Evolutionary conservation across 2,329 filamentous ascomycete species (phyloP).

Genomic region (Escovopsis weberi): DNA sequence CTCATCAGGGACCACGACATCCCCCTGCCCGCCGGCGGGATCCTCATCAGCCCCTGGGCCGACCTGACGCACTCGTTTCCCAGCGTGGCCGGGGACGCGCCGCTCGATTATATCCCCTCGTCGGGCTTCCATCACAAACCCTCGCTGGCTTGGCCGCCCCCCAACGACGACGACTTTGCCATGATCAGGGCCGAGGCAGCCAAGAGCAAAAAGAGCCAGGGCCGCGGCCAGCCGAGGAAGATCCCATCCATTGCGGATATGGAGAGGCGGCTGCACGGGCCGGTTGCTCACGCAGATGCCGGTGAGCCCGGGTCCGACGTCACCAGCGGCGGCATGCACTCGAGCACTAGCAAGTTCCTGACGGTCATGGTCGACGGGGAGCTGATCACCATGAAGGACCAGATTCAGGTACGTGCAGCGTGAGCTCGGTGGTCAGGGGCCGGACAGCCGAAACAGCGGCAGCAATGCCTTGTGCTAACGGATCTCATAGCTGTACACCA

Average conservation of each 20-base stretch:
- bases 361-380: slow-evolving; percentile 59
- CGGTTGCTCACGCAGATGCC: slow-evolving; percentile 14
- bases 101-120: slow-evolving; percentile 75
- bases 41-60: slow-evolving; percentile 90
- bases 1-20: slow-evolving; percentile 69
- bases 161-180: slow-evolving; percentile 59
- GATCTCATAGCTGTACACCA: slow-evolving; percentile 40
- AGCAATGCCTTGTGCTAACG: too few relatives aligned
- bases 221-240: slow-evolving; percentile 7
- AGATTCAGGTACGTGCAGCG: slow-evolving; percentile 55
- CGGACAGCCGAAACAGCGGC: too few relatives aligned
- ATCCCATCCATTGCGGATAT: slow-evolving; percentile 10
- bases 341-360: slow-evolving; percentile 26
- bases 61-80: slow-evolving; percentile 94
- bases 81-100: slow-evolving; percentile 59
- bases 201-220: slow-evolving; percentile 19
- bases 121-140: slow-evolving; percentile 85
- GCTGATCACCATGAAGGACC: slow-evolving; percentile 64
- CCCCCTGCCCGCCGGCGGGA: slow-evolving; percentile 74
- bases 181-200: slow-evolving; percentile 36
- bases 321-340: slow-evolving; percentile 15
- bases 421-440: too few relatives aligned
- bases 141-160: slow-evolving; percentile 82
- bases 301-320: slow-evolving; percentile 10
- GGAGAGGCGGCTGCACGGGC: slow-evolving; percentile 20